Conservation (phyloP, 1,139 yeast species). For the Kluyveromyces sp. region DNA sequence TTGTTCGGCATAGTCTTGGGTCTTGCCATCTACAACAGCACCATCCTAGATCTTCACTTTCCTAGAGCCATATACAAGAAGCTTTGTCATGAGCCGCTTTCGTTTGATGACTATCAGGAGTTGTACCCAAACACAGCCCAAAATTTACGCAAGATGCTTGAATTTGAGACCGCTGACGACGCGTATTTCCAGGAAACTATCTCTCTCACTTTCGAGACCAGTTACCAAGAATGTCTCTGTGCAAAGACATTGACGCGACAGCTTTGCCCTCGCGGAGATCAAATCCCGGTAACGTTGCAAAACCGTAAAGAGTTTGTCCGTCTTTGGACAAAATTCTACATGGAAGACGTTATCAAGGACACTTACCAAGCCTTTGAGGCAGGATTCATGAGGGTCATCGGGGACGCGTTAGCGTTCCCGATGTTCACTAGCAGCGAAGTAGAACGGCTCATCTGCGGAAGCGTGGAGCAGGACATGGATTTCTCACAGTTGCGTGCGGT, state of each 20-base stretch:
- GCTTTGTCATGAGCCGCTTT: slow-evolving; percentile 50
- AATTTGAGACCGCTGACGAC: slow-evolving; percentile 38
- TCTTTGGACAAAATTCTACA: slow-evolving; percentile 51
- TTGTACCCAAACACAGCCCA: slow-evolving; percentile 61
- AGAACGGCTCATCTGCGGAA: slow-evolving; percentile 72
- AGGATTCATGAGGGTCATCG: slow-evolving; percentile 68
- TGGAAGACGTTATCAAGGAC: slow-evolving; percentile 46
- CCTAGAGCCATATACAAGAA: slow-evolving; percentile 75
- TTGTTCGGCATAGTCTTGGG: slow-evolving; percentile 83
- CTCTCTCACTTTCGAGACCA: slow-evolving; percentile 44
- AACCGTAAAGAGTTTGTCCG: slow-evolving; percentile 59
- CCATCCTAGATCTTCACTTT: slow-evolving; percentile 70
- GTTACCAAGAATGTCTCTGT: slow-evolving; percentile 38
- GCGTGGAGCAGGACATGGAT: slow-evolving; percentile 54
- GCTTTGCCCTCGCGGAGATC: slow-evolving; percentile 51
- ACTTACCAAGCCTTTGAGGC: slow-evolving; percentile 52
- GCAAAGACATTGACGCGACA: slow-evolving; percentile 32
- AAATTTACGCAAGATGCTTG: slow-evolving; percentile 50
- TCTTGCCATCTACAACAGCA: slow-evolving; percentile 83
- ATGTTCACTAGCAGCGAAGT: slow-evolving; percentile 77
- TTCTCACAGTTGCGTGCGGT: slow-evolving; percentile 59
- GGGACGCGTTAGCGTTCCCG: slow-evolving; percentile 69
- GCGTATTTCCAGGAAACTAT: slow-evolving; percentile 37
- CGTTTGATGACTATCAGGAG: slow-evolving; percentile 56
- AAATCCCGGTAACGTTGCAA: slow-evolving; percentile 43